Evolutionary conservation across 2,329 filamentous ascomycete species (phyloP).

Genomic region (Calonectria montana): DNA sequence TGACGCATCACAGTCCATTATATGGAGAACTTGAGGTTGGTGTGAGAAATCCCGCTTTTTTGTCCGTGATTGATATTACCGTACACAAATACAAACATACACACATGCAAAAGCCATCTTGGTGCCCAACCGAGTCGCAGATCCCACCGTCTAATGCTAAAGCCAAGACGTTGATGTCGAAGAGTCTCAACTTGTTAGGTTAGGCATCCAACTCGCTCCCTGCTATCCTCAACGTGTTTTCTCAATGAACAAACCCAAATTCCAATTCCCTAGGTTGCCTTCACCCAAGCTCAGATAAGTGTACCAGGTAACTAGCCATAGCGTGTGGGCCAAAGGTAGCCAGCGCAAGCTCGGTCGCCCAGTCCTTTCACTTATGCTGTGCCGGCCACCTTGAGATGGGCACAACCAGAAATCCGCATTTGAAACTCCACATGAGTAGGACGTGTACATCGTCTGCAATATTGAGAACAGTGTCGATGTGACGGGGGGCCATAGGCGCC

Average conservation of each 20-base stretch:
- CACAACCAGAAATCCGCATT: not conserved
- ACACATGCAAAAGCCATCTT: not conserved
- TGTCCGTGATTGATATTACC: not conserved
- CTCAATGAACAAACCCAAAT: not conserved
- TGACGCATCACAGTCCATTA: not conserved
- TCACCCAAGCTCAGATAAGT: not conserved
- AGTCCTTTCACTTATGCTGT: not conserved
- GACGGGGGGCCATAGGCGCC: no score
- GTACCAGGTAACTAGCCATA: not conserved
- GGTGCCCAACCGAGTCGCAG: not conserved
- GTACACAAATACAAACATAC: not conserved
- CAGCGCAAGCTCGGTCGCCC: not conserved
- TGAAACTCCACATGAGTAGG: not conserved
- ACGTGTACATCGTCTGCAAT: not conserved
- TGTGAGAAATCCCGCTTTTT: slow-evolving; percentile 5
- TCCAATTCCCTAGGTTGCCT: not conserved
- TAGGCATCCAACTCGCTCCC: not conserved
- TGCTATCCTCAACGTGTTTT: not conserved
- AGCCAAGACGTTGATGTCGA: slow-evolving; percentile 1
- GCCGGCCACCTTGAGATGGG: not conserved
- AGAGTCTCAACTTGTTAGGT: not conserved
- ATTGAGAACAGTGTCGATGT: not conserved
- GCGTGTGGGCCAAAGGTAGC: not conserved
- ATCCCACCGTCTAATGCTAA: not conserved
- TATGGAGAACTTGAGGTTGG: not conserved